Evolutionary conservation across 805 yeast genomes (phyloP).

Genomic region (Yamadazyma olivae): DNA sequence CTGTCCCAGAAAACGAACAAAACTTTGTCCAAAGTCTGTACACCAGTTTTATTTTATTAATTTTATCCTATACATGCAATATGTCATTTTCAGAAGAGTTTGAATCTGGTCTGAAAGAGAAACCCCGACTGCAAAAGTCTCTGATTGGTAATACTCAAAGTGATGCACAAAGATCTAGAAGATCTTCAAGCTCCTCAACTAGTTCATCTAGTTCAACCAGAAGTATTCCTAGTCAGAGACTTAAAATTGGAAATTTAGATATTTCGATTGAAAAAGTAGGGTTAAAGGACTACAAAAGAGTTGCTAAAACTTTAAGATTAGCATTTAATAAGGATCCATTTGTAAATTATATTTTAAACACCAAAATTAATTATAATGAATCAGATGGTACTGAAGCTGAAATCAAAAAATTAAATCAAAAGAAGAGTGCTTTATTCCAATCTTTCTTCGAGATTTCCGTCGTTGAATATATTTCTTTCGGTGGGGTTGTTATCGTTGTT

Average conservation of each 20-base stretch:
- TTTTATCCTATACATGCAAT: neutral
- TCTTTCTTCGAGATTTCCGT: constrained; percentile 53
- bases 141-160: constrained; percentile 18
- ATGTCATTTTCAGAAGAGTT: constrained; percentile 24
- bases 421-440: constrained; percentile 35
- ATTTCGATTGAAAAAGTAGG: constrained; percentile 17
- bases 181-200: constrained; percentile 1
- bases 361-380: constrained; percentile 28
- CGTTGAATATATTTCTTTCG: constrained; percentile 48
- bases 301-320: constrained; percentile 50
- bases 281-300: constrained; percentile 50
- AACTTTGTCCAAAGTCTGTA: too few relatives aligned
- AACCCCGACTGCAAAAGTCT: constrained; percentile 40
- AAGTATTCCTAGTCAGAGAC: constrained; percentile 13
- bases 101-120: constrained; percentile 26
- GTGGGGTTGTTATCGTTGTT: constrained; percentile 49
- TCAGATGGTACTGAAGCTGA: constrained; percentile 17
- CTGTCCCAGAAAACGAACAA: too few relatives aligned
- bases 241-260: constrained; percentile 12
- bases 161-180: constrained; percentile 7
- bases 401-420: constrained; percentile 22
- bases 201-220: neutral
- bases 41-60: too few relatives aligned
- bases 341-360: constrained; percentile 46
- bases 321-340: constrained; percentile 57